Percentiles rank a stretch among this genome's conserved stretches.
These are phyloP conservation scores for Nakazawaea pomicola DNA, from an alignment of 805 yeast genomes.

Conservation along the genomic window DNA sequence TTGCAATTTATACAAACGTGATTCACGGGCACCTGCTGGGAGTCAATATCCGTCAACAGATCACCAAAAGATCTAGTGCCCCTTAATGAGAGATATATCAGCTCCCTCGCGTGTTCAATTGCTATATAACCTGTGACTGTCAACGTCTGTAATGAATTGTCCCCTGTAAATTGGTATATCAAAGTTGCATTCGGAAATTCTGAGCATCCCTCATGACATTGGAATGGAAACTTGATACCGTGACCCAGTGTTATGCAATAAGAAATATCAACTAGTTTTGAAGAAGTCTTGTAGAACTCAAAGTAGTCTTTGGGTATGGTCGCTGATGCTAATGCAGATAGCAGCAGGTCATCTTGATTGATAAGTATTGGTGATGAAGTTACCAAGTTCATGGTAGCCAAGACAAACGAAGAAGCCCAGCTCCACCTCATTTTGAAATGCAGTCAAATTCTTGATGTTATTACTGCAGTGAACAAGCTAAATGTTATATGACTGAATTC, in stretches of 20 bases:
- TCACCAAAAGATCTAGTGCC: conserved; percentile 40
- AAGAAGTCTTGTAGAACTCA: conserved; percentile 17
- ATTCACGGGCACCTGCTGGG: conserved; percentile 29
- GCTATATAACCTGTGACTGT: conserved; percentile 16
- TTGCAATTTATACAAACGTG: conserved; percentile 27
- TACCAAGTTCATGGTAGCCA: too few relatives aligned
- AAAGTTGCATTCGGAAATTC: conserved; percentile 32
- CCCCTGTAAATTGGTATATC: conserved; percentile 32
- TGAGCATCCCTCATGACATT: conserved; percentile 33
- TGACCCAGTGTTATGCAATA: conserved; percentile 32
- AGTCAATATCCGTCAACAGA: conserved; percentile 33
- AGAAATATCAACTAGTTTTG: conserved; percentile 38
- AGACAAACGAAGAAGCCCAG: too few relatives aligned
- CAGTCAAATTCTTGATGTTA: too few relatives aligned
- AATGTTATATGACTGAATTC: too few relatives aligned
- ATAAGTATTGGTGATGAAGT: too few relatives aligned
- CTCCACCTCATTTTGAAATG: too few relatives aligned
- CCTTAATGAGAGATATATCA: conserved; percentile 30
- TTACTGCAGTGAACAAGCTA: too few relatives aligned
- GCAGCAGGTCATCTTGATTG: too few relatives aligned
- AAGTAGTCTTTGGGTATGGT: background rate
- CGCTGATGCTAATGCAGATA: background rate
- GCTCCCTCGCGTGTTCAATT: conserved; percentile 12
- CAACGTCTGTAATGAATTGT: conserved; percentile 17
- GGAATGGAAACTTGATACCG: conserved; percentile 31